Evolutionary conservation across 192 early-diverging fungal species (phyloP).

Genomic region (Coemansia sp.): DNA sequence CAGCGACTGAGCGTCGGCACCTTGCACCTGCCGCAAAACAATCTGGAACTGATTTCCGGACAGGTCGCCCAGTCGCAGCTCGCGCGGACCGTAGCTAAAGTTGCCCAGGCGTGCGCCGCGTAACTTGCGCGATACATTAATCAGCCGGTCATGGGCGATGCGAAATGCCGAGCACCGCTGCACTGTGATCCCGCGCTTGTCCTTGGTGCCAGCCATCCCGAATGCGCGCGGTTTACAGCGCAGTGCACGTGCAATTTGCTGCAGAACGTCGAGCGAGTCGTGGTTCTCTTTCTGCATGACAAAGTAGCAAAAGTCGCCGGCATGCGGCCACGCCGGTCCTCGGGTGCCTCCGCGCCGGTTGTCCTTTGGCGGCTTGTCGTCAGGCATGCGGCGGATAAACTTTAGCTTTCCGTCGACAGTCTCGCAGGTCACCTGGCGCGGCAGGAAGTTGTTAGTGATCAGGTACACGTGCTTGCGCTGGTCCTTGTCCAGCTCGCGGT

Average conservation of each 20-base stretch:
- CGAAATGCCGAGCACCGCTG: slow-evolving; percentile 73
- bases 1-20: slow-evolving; percentile 51
- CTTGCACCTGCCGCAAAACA: slow-evolving; percentile 61
- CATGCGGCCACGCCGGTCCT: slow-evolving; percentile 50
- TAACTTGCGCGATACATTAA: slow-evolving; percentile 12
- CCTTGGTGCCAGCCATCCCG: slow-evolving; percentile 92
- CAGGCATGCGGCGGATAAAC: slow-evolving; percentile 16
- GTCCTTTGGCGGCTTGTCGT: neutral
- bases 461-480: slow-evolving; percentile 36
- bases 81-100: slow-evolving; percentile 62
- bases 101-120: slow-evolving; percentile 60
- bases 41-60: slow-evolving; percentile 89
- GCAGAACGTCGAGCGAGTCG: slow-evolving; percentile 86
- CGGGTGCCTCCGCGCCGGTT: slow-evolving; percentile 1
- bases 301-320: slow-evolving; percentile 79
- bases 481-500: slow-evolving; percentile 31
- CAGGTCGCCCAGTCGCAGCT: slow-evolving; percentile 79
- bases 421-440: slow-evolving; percentile 28
- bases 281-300: slow-evolving; percentile 88
- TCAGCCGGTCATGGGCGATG: slow-evolving; percentile 42
- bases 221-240: slow-evolving; percentile 51
- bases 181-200: slow-evolving; percentile 83
- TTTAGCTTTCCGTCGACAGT: slow-evolving; percentile 36
- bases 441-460: slow-evolving; percentile 52
- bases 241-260: slow-evolving; percentile 30